Conservation (phyloP, 2,329 filamentous ascomycete species). For the Venturia nashicola region DNA sequence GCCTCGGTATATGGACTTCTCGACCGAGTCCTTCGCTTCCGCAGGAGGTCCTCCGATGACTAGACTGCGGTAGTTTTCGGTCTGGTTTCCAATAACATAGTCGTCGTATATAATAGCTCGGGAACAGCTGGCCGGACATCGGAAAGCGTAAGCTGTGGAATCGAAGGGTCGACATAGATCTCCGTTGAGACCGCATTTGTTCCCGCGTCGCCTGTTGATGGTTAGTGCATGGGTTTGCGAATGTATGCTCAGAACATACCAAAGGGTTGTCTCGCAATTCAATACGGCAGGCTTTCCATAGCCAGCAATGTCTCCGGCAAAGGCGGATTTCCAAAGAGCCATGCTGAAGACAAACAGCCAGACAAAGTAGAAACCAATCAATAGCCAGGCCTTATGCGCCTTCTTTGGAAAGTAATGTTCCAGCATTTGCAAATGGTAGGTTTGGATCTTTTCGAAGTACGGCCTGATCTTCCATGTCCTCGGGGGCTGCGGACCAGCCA, state of each 20-base stretch:
- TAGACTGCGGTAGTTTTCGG: conserved; percentile 42
- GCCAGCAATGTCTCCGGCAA: conserved; percentile 48
- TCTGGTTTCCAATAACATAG: conserved; percentile 59
- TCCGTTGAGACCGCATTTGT: conserved; percentile 63
- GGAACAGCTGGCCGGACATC: conserved; percentile 61
- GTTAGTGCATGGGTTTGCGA: conserved; percentile 14
- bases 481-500: conserved; percentile 36
- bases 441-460: conserved; percentile 54
- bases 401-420: conserved; percentile 49
- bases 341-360: conserved; percentile 62
- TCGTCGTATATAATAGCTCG: conserved; percentile 56
- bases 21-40: conserved; percentile 19
- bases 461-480: conserved; percentile 36
- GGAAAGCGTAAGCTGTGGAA: conserved; percentile 52
- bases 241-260: conserved; percentile 33
- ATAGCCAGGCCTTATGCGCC: conserved; percentile 46
- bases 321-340: conserved; percentile 52
- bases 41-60: conserved; percentile 41
- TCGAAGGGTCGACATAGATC: conserved; percentile 62
- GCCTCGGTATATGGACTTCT: conserved; percentile 59
- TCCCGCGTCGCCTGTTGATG: conserved; percentile 38
- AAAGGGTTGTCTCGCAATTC: conserved; percentile 57
- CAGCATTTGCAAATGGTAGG: conserved; percentile 51
- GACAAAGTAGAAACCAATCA: conserved; percentile 47
- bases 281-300: conserved; percentile 56